Percentiles rank a stretch among this genome's conserved stretches.
Conservation (phyloP, 495 filamentous ascomycete genomes). For the Parachaetomium inaequale region DNA sequence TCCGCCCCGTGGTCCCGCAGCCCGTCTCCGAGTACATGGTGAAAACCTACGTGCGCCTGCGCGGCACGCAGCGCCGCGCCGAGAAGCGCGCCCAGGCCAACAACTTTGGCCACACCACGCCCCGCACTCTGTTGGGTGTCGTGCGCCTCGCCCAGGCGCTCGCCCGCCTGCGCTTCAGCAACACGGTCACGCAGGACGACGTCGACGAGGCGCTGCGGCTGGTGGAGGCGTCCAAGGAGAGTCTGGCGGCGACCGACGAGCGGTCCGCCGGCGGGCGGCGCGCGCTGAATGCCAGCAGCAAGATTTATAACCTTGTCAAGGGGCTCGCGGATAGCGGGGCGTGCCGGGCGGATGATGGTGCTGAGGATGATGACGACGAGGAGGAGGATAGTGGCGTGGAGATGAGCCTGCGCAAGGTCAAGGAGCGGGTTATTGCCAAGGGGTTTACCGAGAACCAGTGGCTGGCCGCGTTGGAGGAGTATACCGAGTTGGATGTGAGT, state of each 20-base stretch:
- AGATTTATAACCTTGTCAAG: constrained; percentile 91
- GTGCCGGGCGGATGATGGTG: constrained; percentile 64
- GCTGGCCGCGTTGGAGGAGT: constrained; percentile 80
- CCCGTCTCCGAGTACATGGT: constrained; percentile 91
- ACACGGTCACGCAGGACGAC: constrained; percentile 80
- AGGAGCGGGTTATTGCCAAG: constrained; percentile 88
- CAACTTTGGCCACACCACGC: constrained; percentile 88
- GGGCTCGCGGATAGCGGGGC: constrained; percentile 75
- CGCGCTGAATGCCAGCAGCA: constrained; percentile 77
- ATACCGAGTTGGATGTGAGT: constrained; percentile 82
- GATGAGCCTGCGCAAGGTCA: constrained; percentile 78
- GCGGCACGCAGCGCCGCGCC: constrained; percentile 80
- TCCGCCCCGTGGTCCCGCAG: constrained; percentile 78
- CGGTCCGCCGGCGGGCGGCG: constrained; percentile 48
- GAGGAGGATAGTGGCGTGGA: constrained; percentile 56
- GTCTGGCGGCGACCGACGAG: constrained; percentile 64
- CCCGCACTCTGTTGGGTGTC: constrained; percentile 88
- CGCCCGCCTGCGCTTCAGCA: constrained; percentile 85
- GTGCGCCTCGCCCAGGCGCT: constrained; percentile 91
- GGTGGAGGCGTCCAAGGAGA: constrained; percentile 87
- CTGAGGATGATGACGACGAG: constrained; percentile 55
- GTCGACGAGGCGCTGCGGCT: constrained; percentile 92
- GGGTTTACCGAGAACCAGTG: constrained; percentile 96
- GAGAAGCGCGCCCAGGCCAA: constrained; percentile 61
- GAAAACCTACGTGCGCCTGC: constrained; percentile 89